Percentiles rank a stretch among this genome's conserved stretches.
Conservation (phyloP, 1,284 basidiomycete species). For the Boletus sp. region DNA sequence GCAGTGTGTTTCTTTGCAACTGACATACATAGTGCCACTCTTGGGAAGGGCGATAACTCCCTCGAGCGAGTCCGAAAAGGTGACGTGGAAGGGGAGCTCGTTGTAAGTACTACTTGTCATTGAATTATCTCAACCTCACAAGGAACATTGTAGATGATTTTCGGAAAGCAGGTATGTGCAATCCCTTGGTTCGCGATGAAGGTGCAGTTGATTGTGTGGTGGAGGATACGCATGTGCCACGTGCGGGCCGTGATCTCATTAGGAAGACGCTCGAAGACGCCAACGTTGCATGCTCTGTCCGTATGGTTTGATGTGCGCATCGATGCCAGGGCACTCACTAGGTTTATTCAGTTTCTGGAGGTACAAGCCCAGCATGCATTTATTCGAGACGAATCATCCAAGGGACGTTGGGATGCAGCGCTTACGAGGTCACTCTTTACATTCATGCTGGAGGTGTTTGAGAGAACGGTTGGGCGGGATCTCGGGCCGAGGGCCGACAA, state of each 20-base stretch:
- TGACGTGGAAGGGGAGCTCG: conserved; percentile 81
- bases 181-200: not conserved
- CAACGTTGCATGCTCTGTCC: conserved; percentile 63
- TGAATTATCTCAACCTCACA: not conserved
- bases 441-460: conserved; percentile 93
- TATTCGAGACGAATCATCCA: conserved; percentile 85
- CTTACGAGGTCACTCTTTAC: conserved; percentile 76
- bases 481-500: conserved; percentile 60
- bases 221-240: conserved; percentile 85
- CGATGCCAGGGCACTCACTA: not conserved
- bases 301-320: conserved; percentile 20
- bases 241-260: conserved; percentile 79
- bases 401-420: conserved; percentile 92
- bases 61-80: conserved; percentile 69
- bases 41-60: conserved; percentile 85
- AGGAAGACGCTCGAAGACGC: conserved; percentile 78
- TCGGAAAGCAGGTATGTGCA: conserved; percentile 76
- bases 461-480: conserved; percentile 78
- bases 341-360: conserved; percentile 68
- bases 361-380: conserved; percentile 95
- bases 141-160: conserved; percentile 68
- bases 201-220: conserved; percentile 2
- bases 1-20: conserved; percentile 93
- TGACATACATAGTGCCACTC: conserved; percentile 80
- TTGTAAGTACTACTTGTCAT: conserved; percentile 45